phyloP scores from a whole-genome alignment of 345 rosid species.

The Punica granatum region DNA sequence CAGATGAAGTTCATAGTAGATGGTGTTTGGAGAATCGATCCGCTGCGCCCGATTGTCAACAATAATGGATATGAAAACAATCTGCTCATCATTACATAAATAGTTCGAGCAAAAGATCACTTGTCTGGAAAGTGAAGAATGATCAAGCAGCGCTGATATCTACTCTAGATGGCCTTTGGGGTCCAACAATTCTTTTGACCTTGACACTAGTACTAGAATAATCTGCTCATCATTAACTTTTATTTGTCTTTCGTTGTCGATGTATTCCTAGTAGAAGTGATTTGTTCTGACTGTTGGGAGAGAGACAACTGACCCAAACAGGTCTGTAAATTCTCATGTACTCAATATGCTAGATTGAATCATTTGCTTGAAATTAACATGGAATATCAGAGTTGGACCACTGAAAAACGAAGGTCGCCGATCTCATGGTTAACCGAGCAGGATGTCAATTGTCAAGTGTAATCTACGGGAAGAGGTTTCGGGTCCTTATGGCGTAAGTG shows the following conservation, averaged over 20 bases:
- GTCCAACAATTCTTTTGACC: background rate
- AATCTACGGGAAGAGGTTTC: too few relatives aligned
- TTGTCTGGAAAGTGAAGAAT: background rate
- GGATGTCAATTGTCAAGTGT: too few relatives aligned
- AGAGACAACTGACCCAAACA: background rate
- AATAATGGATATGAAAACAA: conserved; percentile 65
- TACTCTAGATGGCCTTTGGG: background rate
- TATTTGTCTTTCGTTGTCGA: too few relatives aligned
- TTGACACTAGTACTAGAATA: background rate
- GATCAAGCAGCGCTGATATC: background rate
- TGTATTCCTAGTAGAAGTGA: background rate
- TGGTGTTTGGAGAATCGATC: conserved; percentile 92
- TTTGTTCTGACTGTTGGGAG: background rate
- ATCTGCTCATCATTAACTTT: background rate
- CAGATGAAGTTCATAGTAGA: conserved; percentile 94
- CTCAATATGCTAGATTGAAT: background rate
- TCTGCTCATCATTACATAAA: conserved; percentile 52
- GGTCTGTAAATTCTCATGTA: background rate
- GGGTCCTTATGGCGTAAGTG: conserved; percentile 35
- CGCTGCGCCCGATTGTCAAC: conserved; percentile 68
- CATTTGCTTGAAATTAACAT: background rate
- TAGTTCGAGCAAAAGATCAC: background rate
- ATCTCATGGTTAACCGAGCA: too few relatives aligned
- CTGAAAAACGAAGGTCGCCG: too few relatives aligned
- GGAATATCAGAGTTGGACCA: background rate